Conservation (phyloP, 2,329 filamentous ascomycete species). For the Rutstroemia sp. region DNA sequence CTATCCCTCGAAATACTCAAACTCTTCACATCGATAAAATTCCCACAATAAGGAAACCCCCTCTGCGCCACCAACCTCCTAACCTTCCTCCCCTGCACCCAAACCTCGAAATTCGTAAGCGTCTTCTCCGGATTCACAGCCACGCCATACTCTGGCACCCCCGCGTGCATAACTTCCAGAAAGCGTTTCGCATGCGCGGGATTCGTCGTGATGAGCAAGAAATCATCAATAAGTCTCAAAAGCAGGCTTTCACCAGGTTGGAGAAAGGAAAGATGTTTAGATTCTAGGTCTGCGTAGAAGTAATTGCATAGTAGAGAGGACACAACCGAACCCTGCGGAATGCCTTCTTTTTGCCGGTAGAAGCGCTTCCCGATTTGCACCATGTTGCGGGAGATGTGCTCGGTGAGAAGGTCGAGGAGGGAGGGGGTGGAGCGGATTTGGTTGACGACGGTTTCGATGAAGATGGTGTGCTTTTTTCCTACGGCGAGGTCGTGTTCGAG, state of each 20-base stretch:
- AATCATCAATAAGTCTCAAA: constrained; percentile 84
- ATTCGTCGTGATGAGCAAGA: constrained; percentile 75
- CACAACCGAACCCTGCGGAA: constrained; percentile 86
- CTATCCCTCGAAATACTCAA: constrained; percentile 68
- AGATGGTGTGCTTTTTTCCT: constrained; percentile 56
- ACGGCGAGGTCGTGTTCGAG: constrained; percentile 26
- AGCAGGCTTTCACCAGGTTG: constrained; percentile 53
- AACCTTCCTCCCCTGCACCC: constrained; percentile 45
- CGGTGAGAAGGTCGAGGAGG: constrained; percentile 61
- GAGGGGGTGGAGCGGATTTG: constrained; percentile 48
- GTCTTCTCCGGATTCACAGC: constrained; percentile 71
- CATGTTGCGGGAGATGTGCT: constrained; percentile 80
- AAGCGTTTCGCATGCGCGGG: constrained; percentile 61
- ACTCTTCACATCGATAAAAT: constrained; percentile 64
- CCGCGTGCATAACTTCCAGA: constrained; percentile 70
- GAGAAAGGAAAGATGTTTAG: constrained; percentile 60
- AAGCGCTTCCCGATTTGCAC: constrained; percentile 83
- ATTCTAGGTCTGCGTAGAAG: constrained; percentile 87
- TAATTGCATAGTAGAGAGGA: constrained; percentile 88
- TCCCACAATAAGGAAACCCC: constrained; percentile 88
- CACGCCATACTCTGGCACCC: constrained; percentile 74
- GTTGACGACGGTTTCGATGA: constrained; percentile 61
- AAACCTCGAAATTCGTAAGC: constrained; percentile 72
- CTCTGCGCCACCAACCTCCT: constrained; percentile 36
- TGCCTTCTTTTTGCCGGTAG: constrained; percentile 81